Conservation (phyloP, 768 basidiomycete genomes). For the Termitomyces eurrhizus region DNA sequence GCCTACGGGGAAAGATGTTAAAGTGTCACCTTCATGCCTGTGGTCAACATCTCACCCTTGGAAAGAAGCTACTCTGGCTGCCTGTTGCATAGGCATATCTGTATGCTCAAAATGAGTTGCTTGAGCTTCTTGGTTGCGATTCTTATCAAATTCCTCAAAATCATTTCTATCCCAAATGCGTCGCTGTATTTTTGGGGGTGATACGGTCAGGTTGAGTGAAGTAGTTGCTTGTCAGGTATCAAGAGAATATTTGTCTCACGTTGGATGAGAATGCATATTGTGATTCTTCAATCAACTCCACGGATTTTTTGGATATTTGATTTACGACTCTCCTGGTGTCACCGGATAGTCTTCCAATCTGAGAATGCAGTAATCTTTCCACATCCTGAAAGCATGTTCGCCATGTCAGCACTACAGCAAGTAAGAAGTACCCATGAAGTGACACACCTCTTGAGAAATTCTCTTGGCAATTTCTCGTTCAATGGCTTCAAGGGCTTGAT, state of each 20-base stretch:
- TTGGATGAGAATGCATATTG: not conserved
- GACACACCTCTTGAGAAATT: not conserved
- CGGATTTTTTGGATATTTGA: not conserved
- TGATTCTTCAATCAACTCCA: too few relatives aligned
- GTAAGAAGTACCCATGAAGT: too few relatives aligned
- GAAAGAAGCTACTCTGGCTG: too few relatives aligned
- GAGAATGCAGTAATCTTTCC: not conserved
- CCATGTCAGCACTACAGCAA: not conserved
- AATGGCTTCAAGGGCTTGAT: not conserved
- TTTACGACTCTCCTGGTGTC: not conserved
- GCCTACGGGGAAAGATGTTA: not conserved
- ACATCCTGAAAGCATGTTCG: not conserved
- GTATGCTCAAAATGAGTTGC: too few relatives aligned
- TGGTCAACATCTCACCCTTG: not conserved
- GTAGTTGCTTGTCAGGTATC: not conserved
- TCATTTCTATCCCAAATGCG: not conserved
- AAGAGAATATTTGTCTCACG: not conserved
- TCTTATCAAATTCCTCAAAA: not conserved
- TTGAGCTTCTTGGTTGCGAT: not conserved
- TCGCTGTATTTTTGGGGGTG: not conserved
- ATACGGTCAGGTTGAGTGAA: not conserved
- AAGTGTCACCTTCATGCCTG: not conserved
- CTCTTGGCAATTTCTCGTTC: not conserved
- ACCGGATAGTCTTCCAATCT: not conserved
- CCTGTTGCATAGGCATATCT: not conserved